These are phyloP conservation scores for Ephemerocybe angulata DNA, from an alignment of 768 basidiomycete genomes.

Conservation along the genomic window DNA sequence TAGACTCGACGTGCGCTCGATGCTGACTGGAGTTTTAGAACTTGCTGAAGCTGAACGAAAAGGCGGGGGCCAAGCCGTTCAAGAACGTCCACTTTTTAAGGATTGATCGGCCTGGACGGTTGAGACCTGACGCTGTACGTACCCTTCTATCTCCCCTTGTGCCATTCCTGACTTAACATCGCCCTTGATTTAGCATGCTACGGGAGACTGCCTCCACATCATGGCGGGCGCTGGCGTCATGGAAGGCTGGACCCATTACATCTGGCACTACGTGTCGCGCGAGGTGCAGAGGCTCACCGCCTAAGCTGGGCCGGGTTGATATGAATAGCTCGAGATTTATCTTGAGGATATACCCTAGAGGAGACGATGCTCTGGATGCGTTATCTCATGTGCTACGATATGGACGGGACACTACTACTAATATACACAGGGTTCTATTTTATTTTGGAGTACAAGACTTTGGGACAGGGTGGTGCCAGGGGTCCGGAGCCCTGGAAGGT, in stretches of 20 bases:
- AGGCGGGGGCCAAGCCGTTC: constrained; percentile 31
- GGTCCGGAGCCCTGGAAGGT: too few species aligned
- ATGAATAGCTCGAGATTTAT: too few species aligned
- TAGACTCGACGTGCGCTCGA: too few species aligned
- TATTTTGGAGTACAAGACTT: too few species aligned
- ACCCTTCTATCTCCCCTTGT: background rate
- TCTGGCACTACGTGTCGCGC: constrained; percentile 40
- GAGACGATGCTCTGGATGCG: too few species aligned
- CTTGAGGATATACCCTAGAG: too few species aligned
- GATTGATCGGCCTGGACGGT: constrained; percentile 57
- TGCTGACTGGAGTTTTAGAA: constrained; percentile 2
- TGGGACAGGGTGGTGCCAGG: too few species aligned
- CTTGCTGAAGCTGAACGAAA: constrained; percentile 36
- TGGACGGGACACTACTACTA: too few species aligned
- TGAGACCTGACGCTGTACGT: constrained; percentile 65
- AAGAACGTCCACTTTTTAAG: constrained; percentile 55
- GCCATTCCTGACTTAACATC: background rate
- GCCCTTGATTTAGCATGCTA: constrained; percentile 30
- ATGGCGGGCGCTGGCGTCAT: constrained; percentile 47
- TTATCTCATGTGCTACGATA: too few species aligned
- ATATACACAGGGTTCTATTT: too few species aligned
- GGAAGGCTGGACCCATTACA: constrained; percentile 49
- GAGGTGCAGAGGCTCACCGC: background rate
- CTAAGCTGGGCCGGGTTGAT: background rate
- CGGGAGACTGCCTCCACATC: constrained; percentile 45